Conservation (phyloP, 2,329 filamentous ascomycete species). For the Talaromyces sp. region DNA sequence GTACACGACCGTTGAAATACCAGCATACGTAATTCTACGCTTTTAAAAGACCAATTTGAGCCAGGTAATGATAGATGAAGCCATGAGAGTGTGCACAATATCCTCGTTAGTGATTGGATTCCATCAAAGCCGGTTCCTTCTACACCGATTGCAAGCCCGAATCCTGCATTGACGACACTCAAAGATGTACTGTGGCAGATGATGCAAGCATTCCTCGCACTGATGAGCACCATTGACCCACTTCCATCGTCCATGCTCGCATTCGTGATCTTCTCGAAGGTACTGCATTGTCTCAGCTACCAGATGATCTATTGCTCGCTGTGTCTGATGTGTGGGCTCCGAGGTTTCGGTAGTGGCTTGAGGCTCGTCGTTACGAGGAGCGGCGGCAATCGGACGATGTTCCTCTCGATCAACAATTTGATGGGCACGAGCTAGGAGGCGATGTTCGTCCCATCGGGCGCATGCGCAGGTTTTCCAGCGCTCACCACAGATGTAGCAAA, state of each 20-base stretch:
- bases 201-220: background rate
- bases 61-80: background rate
- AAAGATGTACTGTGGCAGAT: background rate
- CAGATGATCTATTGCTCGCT: background rate
- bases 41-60: background rate
- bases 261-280: background rate
- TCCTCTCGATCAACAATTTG: conserved; percentile 30
- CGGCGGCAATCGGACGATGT: background rate
- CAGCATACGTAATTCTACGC: background rate
- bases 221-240: background rate
- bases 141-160: background rate
- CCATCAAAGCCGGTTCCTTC: background rate
- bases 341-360: background rate
- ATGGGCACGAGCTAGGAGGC: conserved; percentile 33
- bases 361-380: background rate
- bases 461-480: conserved; percentile 44
- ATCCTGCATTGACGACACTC: background rate
- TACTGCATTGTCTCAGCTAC: background rate
- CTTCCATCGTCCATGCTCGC: background rate
- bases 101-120: background rate
- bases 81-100: background rate
- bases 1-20: background rate
- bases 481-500: conserved; percentile 49
- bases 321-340: background rate
- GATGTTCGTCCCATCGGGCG: conserved; percentile 38